phyloP scores from a whole-genome alignment of 1,139 yeast genomes.

The Yamadazyma conglobata region DNA sequence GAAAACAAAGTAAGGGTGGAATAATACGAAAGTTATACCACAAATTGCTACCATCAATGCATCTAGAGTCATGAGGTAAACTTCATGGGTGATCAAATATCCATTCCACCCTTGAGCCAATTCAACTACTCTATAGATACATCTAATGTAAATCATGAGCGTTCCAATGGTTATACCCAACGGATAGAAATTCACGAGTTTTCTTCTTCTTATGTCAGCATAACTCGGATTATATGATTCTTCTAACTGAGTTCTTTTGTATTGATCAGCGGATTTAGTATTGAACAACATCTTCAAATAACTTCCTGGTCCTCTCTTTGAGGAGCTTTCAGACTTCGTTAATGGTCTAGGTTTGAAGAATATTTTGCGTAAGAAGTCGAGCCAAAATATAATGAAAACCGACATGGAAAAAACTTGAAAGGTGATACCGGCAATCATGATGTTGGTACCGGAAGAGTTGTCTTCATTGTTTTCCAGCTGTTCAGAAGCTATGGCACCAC shows the following conservation, averaged over 20 bases:
- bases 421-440: conserved; percentile 39
- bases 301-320: conserved; percentile 20
- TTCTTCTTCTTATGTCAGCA: conserved; percentile 34
- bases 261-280: conserved; percentile 20
- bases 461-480: conserved; percentile 17
- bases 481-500: conserved; percentile 35
- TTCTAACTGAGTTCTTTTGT: conserved; percentile 22
- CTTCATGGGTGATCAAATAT: conserved; percentile 62
- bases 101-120: conserved; percentile 76
- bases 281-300: conserved; percentile 21
- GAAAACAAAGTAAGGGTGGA: conserved; percentile 59
- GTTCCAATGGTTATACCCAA: conserved; percentile 49
- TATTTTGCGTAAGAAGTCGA: conserved; percentile 24
- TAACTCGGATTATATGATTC: conserved; percentile 34
- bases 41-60: conserved; percentile 57
- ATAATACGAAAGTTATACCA: conserved; percentile 41
- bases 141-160: conserved; percentile 59
- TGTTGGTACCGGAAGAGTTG: conserved; percentile 25
- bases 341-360: conserved; percentile 18
- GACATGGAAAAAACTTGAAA: conserved; percentile 39
- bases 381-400: conserved; percentile 25
- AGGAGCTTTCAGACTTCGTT: conserved; percentile 8
- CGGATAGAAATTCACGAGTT: conserved; percentile 43
- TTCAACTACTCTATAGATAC: conserved; percentile 76
- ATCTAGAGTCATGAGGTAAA: conserved; percentile 69